Evolutionary conservation across 306 rosid species (phyloP).

Genomic region (Acacia crassicarpa): DNA sequence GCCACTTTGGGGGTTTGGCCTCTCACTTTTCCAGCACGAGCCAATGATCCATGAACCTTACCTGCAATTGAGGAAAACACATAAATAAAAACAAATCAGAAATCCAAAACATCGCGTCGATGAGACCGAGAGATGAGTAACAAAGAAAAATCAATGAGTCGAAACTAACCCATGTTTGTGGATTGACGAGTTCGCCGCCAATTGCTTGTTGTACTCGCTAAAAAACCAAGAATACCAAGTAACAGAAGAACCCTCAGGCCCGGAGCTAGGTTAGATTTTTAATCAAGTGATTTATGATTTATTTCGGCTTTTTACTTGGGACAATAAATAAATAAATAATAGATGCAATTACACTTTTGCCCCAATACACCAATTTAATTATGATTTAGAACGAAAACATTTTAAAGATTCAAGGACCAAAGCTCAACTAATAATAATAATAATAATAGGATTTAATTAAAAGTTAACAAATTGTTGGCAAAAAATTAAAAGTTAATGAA

Average conservation of each 20-base stretch:
- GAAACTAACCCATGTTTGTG: conserved; percentile 26
- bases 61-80: conserved; percentile 20
- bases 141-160: not conserved
- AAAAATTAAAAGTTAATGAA: too few species aligned
- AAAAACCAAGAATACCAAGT: not conserved
- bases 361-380: not conserved
- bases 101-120: not conserved
- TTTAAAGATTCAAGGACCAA: too few species aligned
- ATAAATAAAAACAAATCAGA: not conserved
- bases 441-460: too few species aligned
- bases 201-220: not conserved
- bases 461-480: too few species aligned
- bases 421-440: too few species aligned
- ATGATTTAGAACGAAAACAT: too few species aligned
- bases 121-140: not conserved
- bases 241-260: not conserved
- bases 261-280: not conserved
- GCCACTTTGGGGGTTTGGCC: conserved; percentile 61
- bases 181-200: not conserved
- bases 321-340: too few species aligned
- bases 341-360: not conserved
- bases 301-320: not conserved
- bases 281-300: not conserved
- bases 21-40: conserved; percentile 65
- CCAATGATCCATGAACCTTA: conserved; percentile 58